phyloP scores from a whole-genome alignment of 2,329 filamentous ascomycete species.

The Podosphaera fusca region DNA sequence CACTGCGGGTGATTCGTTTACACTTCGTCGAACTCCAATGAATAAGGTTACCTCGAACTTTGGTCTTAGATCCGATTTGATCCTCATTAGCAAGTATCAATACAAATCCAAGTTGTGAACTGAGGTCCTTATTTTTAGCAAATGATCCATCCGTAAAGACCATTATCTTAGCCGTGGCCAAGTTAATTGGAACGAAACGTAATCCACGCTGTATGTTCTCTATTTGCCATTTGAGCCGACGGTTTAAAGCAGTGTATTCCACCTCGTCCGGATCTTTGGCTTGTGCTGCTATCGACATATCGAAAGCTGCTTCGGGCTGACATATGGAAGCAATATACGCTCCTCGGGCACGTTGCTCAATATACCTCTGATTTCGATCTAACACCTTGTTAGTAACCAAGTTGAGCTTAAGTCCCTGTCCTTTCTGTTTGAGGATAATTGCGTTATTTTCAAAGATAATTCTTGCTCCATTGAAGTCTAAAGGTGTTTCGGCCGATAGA shows the following conservation, averaged over 20 bases:
- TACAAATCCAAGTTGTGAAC: too few relatives aligned
- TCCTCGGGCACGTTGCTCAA: background rate
- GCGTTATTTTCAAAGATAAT: background rate
- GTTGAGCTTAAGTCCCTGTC: background rate
- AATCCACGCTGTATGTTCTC: background rate
- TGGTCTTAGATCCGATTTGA: too few relatives aligned
- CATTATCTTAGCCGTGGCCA: background rate
- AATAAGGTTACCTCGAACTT: too few relatives aligned
- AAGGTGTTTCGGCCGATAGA: background rate
- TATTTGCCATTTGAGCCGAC: background rate
- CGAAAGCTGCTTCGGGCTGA: background rate
- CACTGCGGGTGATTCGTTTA: too few relatives aligned
- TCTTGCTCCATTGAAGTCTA: conserved; percentile 1
- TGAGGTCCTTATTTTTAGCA: background rate
- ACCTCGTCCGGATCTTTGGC: background rate
- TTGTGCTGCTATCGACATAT: background rate
- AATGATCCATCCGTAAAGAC: conserved; percentile 1
- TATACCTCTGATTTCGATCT: background rate
- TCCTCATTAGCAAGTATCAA: too few relatives aligned
- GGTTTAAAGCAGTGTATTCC: background rate
- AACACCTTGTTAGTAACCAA: background rate
- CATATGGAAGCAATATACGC: background rate
- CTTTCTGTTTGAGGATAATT: background rate
- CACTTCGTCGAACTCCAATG: too few relatives aligned
- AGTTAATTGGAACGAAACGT: background rate